phyloP scores from a whole-genome alignment of 2,329 filamentous ascomycete genomes.

The Fusarium virguliforme region DNA sequence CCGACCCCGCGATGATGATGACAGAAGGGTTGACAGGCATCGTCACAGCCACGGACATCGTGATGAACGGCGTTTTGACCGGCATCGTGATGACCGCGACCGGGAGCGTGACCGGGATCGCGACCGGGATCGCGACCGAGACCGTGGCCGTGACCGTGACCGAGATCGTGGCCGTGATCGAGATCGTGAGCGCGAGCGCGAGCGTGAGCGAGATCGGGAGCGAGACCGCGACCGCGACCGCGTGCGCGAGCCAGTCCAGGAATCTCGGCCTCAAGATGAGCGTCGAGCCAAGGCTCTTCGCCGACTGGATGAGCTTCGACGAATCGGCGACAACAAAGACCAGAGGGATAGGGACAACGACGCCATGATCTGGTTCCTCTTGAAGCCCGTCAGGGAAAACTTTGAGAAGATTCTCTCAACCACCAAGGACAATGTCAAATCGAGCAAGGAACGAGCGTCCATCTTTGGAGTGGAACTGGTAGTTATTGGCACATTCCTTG shows the following conservation, averaged over 20 bases:
- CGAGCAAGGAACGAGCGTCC: slow-evolving; percentile 73
- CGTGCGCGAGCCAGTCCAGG: slow-evolving; percentile 48
- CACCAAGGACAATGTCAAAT: slow-evolving; percentile 74
- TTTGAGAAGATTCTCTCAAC: slow-evolving; percentile 73
- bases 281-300: slow-evolving; percentile 60
- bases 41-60: slow-evolving; percentile 42
- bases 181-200: slow-evolving; percentile 49
- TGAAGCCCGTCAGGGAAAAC: slow-evolving; percentile 74
- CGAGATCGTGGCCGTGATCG: slow-evolving; percentile 54
- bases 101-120: slow-evolving; percentile 48
- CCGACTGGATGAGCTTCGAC: slow-evolving; percentile 62
- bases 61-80: slow-evolving; percentile 45
- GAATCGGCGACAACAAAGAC: slow-evolving; percentile 67
- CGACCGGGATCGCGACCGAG: slow-evolving; percentile 42
- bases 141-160: slow-evolving; percentile 45
- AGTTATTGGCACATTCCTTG: slow-evolving; percentile 75
- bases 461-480: slow-evolving; percentile 75
- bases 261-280: slow-evolving; percentile 58
- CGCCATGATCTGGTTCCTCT: slow-evolving; percentile 64
- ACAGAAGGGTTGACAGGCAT: slow-evolving; percentile 45
- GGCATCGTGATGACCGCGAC: slow-evolving; percentile 43
- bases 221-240: slow-evolving; percentile 46
- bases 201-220: slow-evolving; percentile 45
- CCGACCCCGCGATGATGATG: slow-evolving; percentile 46
- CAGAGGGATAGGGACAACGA: slow-evolving; percentile 64